Percentiles rank a stretch among this genome's conserved stretches.
These are phyloP conservation scores for Gaeumannomyces tritici DNA, from an alignment of 2,329 filamentous ascomycete genomes.

Conservation along the genomic window DNA sequence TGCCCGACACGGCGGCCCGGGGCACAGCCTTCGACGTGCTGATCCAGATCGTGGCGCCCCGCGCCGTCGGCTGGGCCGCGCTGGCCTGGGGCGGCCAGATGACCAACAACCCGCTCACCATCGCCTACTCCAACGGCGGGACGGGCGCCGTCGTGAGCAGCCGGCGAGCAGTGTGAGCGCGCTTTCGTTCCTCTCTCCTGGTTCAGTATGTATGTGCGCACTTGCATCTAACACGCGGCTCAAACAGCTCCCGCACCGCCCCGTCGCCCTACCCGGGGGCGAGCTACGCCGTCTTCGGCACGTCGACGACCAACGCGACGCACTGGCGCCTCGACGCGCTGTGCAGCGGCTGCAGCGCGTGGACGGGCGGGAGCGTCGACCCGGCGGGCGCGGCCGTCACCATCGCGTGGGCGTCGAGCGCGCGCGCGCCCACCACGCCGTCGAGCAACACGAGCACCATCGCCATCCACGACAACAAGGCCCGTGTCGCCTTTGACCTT, in stretches of 20 bases:
- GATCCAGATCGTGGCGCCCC: conserved; percentile 27
- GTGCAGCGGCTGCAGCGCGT: conserved; percentile 27
- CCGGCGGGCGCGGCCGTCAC: conserved; percentile 13
- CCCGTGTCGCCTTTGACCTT: conserved; percentile 16
- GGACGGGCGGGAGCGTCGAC: conserved; percentile 17
- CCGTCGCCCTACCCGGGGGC: conserved; percentile 22
- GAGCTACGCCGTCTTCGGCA: conserved; percentile 22
- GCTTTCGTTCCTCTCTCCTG: too few relatives aligned
- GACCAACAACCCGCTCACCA: conserved; percentile 29
- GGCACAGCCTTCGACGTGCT: conserved; percentile 23
- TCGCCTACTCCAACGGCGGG: conserved; percentile 27
- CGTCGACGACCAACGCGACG: conserved; percentile 24
- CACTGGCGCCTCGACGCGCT: conserved; percentile 29
- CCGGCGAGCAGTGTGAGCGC: conserved; percentile 24
- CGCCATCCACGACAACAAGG: conserved; percentile 16
- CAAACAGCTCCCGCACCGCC: neutral
- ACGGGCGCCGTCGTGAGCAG: conserved; percentile 23
- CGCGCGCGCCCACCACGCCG: conserved; percentile 12
- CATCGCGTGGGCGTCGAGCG: conserved; percentile 16
- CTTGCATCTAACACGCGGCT: neutral
- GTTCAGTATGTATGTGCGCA: too few relatives aligned
- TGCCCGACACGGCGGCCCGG: conserved; percentile 19
- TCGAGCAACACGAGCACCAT: conserved; percentile 17
- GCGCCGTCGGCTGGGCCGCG: conserved; percentile 28
- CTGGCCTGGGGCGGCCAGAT: conserved; percentile 30